Percentiles rank a stretch among this genome's conserved stretches.
phyloP scores from a whole-genome alignment of 495 filamentous ascomycete genomes.

The Neurospora tetraspora region DNA sequence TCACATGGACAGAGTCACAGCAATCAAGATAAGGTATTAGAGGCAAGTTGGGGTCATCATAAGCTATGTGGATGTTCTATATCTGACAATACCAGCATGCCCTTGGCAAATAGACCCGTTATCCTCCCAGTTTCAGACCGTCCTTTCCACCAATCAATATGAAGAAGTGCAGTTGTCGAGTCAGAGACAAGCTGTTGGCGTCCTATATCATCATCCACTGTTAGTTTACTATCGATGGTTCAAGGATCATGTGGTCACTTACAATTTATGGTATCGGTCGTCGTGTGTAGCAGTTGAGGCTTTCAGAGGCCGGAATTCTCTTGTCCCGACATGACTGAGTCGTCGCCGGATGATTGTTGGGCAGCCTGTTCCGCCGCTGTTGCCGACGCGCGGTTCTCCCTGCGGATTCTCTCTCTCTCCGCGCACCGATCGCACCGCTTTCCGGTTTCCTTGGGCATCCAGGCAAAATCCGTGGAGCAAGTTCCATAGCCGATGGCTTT shows the following conservation, averaged over 20 bases:
- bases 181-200: not conserved
- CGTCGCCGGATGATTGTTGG: too few relatives aligned
- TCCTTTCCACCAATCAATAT: not conserved
- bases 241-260: not conserved
- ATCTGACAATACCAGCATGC: not conserved
- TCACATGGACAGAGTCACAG: not conserved
- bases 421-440: not conserved
- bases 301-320: not conserved
- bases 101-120: not conserved
- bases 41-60: not conserved
- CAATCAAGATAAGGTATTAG: not conserved
- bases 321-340: not conserved
- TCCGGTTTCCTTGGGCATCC: not conserved
- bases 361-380: not conserved
- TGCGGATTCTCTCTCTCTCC: not conserved
- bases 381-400: not conserved
- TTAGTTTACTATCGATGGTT: not conserved
- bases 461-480: not conserved
- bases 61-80: not conserved
- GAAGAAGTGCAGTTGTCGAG: accelerated
- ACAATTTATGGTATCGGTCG: not conserved
- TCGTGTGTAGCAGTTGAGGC: not conserved
- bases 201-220: not conserved
- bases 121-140: accelerated
- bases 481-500: not conserved